Evolutionary conservation across 768 basidiomycete genomes (phyloP).

Genomic region (Boletus reticuloceps): DNA sequence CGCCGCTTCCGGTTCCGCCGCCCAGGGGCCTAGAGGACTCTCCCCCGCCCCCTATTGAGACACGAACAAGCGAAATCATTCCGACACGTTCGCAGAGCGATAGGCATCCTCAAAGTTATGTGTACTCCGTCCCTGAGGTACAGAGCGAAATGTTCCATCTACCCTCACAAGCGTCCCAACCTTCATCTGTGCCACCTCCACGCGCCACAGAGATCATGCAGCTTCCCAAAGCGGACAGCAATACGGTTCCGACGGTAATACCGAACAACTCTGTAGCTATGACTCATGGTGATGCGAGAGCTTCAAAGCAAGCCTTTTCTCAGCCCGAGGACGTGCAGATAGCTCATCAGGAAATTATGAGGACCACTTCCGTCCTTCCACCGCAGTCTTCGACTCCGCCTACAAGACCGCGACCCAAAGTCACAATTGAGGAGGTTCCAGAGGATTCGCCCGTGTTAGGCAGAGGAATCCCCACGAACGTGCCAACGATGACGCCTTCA

Average conservation of each 20-base stretch:
- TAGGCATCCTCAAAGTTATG: neutral
- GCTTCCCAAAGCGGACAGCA: constrained; percentile 2
- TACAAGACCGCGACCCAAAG: constrained; percentile 22
- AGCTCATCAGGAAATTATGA: constrained; percentile 12
- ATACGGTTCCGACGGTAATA: neutral
- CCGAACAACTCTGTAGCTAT: neutral
- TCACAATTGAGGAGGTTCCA: constrained; percentile 28
- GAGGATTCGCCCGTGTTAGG: constrained; percentile 19
- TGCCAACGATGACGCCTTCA: constrained; percentile 1
- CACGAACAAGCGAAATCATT: constrained; percentile 27
- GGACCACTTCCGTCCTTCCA: constrained; percentile 3
- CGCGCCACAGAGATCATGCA: constrained; percentile 5
- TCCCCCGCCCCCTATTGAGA: constrained; percentile 19
- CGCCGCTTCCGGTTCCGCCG: constrained; percentile 29
- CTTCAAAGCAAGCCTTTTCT: neutral
- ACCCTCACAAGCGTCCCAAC: constrained; percentile 6
- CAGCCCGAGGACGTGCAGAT: constrained; percentile 7
- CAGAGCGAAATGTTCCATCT: constrained; percentile 27
- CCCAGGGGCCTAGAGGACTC: constrained; percentile 24
- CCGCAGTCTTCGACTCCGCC: constrained; percentile 6
- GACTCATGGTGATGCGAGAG: constrained; percentile 5
- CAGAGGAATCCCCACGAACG: constrained; percentile 8
- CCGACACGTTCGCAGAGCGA: constrained; percentile 15
- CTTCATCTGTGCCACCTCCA: neutral
- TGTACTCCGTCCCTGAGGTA: constrained; percentile 10